Percentiles rank a stretch among this genome's conserved stretches.
These are phyloP conservation scores for Warburgia ugandensis DNA, from an alignment of 164 flowering plant species.

Conservation along the genomic window DNA sequence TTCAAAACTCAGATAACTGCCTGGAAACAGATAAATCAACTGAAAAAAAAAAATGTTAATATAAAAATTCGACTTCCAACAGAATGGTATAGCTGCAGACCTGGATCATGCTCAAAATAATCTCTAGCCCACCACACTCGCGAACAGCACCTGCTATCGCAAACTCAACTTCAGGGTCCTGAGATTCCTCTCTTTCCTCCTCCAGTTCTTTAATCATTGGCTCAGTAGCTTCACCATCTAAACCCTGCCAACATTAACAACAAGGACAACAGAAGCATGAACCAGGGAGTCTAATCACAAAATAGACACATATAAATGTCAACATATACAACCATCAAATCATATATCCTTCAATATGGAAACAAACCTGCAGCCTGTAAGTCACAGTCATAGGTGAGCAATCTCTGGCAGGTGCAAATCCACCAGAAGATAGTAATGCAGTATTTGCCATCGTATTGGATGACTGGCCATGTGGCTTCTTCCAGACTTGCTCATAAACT, in stretches of 20 bases:
- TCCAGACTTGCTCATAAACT: constrained; percentile 99
- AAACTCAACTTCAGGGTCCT: constrained; percentile 98
- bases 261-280: no score
- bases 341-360: no score
- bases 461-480: constrained; percentile 71
- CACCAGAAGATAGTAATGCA: constrained; percentile 43
- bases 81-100: constrained; percentile 27
- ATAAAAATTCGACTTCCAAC: neutral
- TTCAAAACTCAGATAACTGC: no score
- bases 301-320: no score
- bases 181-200: constrained; percentile 94
- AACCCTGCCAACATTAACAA: constrained; percentile 84
- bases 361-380: constrained; percentile 89
- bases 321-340: no score
- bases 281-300: no score
- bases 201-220: constrained; percentile 99
- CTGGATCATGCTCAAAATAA: constrained; percentile 87
- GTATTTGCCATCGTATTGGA: constrained; percentile 35
- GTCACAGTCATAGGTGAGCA: constrained; percentile 95
- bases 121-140: constrained; percentile 87
- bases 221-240: constrained; percentile 99
- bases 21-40: no score
- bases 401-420: constrained; percentile 52
- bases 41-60: no score
- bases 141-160: constrained; percentile 96